Percentiles rank a stretch among this genome's conserved stretches.
phyloP scores from a whole-genome alignment of 1,284 basidiomycete species.

The Cryptococcus maquisensis region DNA sequence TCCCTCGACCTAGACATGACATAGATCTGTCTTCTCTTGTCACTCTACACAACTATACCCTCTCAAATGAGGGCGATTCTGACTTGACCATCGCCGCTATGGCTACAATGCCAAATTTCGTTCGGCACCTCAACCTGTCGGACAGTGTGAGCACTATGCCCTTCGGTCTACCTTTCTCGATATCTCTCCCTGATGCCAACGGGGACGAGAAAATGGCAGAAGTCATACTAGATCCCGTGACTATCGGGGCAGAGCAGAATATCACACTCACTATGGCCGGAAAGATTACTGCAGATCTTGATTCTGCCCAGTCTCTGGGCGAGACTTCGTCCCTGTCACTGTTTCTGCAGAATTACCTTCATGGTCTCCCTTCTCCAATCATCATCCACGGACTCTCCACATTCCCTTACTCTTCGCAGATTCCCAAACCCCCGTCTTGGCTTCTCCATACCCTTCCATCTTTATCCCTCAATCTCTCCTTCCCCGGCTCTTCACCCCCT shows the following conservation, averaged over 20 bases:
- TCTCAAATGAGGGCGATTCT: constrained; percentile 10
- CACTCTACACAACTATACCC: constrained; percentile 33
- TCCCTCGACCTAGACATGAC: constrained; percentile 36
- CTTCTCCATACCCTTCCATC: constrained; percentile 31
- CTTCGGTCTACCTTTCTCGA: constrained; percentile 40
- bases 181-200: constrained; percentile 24
- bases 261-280: constrained; percentile 35
- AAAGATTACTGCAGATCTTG: constrained; percentile 25
- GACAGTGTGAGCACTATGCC: constrained; percentile 28
- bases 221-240: constrained; percentile 35
- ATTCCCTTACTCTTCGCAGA: constrained; percentile 5
- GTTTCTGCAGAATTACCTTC: constrained; percentile 41
- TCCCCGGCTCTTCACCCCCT: constrained; percentile 41
- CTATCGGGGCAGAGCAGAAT: constrained; percentile 6
- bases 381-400: constrained; percentile 33
- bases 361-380: constrained; percentile 38
- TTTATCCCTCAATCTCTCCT: constrained; percentile 31
- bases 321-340: constrained; percentile 23
- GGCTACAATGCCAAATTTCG: constrained; percentile 33
- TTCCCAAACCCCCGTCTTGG: constrained; percentile 29
- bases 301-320: neutral
- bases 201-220: constrained; percentile 33
- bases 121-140: constrained; percentile 24
- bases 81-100: constrained; percentile 30
- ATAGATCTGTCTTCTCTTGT: constrained; percentile 41